A percentile compares a stretch with the other conserved stretches of the same genome.
These are phyloP conservation scores for Termitomyces sp. DNA, from an alignment of 768 basidiomycete genomes.

Conservation along the genomic window DNA sequence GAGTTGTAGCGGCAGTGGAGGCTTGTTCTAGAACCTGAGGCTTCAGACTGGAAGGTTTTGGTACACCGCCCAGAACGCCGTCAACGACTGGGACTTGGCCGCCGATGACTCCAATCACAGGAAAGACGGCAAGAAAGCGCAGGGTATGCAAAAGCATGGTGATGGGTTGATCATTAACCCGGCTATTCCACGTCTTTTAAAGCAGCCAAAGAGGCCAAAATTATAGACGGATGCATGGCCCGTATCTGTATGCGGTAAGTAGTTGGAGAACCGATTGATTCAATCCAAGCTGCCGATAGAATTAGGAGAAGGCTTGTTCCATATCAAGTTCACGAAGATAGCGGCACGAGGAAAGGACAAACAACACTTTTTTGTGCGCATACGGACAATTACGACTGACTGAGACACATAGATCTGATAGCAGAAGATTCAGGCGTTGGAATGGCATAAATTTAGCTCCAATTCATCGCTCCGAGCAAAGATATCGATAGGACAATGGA, in stretches of 20 bases:
- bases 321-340: background rate
- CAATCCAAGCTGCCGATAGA: background rate
- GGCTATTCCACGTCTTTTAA: background rate
- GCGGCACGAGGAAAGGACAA: background rate
- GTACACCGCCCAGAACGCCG: slow-evolving; percentile 50
- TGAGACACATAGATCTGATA: background rate
- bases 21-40: slow-evolving; percentile 16
- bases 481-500: background rate
- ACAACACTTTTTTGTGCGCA: background rate
- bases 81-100: slow-evolving; percentile 47
- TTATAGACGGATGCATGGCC: slow-evolving; percentile 16
- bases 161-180: background rate
- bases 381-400: slow-evolving; percentile 1
- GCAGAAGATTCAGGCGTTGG: background rate
- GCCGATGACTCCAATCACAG: slow-evolving; percentile 16
- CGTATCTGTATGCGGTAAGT: background rate
- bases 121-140: slow-evolving; percentile 3
- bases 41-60: slow-evolving; percentile 14
- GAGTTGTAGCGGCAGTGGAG: slow-evolving; percentile 23
- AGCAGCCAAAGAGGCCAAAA: background rate
- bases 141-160: slow-evolving; percentile 7
- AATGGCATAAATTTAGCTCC: background rate
- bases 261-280: background rate
- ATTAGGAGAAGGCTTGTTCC: background rate
- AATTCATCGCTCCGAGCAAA: background rate